These are phyloP conservation scores for Phaffomyces antillensis DNA, from an alignment of 805 yeast species.

Conservation along the genomic window DNA sequence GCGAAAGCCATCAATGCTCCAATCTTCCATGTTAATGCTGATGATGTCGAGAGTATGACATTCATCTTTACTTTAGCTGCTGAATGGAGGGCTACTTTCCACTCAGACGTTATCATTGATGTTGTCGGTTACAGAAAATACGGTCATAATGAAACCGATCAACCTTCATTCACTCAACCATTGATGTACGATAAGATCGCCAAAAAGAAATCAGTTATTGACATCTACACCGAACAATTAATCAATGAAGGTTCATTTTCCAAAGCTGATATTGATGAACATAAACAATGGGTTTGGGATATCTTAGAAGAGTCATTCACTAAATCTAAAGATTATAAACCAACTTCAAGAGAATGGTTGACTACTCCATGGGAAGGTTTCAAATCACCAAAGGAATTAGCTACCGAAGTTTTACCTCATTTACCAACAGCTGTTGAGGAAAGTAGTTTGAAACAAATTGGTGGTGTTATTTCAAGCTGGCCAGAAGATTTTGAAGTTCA, in stretches of 20 bases:
- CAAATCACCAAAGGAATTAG: constrained; percentile 95
- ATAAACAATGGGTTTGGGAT: constrained; percentile 97
- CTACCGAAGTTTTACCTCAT: constrained; percentile 92
- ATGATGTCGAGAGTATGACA: constrained; percentile 89
- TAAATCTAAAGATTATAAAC: constrained; percentile 83
- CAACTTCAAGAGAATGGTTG: constrained; percentile 94
- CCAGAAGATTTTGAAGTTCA: constrained; percentile 88
- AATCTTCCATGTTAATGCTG: constrained; percentile 98
- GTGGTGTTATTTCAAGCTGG: constrained; percentile 69
- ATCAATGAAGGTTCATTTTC: constrained; percentile 85
- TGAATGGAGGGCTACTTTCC: constrained; percentile 96
- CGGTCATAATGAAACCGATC: constrained; percentile 99
- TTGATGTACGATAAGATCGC: constrained; percentile 91
- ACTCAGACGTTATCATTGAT: constrained; percentile 93
- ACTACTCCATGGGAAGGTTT: constrained; percentile 99
- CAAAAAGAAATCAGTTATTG: constrained; percentile 82
- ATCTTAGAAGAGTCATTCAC: constrained; percentile 83
- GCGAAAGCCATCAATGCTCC: constrained; percentile 97
- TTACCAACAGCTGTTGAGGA: constrained; percentile 88
- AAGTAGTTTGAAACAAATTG: constrained; percentile 65
- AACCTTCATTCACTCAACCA: constrained; percentile 98
- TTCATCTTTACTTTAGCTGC: constrained; percentile 95
- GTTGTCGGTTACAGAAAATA: constrained; percentile 97
- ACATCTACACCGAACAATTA: constrained; percentile 74
- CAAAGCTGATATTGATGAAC: constrained; percentile 85